Base-by-base conservation (phyloP, 2,329 filamentous ascomycete species). In the Claviceps arundinis region DNA sequence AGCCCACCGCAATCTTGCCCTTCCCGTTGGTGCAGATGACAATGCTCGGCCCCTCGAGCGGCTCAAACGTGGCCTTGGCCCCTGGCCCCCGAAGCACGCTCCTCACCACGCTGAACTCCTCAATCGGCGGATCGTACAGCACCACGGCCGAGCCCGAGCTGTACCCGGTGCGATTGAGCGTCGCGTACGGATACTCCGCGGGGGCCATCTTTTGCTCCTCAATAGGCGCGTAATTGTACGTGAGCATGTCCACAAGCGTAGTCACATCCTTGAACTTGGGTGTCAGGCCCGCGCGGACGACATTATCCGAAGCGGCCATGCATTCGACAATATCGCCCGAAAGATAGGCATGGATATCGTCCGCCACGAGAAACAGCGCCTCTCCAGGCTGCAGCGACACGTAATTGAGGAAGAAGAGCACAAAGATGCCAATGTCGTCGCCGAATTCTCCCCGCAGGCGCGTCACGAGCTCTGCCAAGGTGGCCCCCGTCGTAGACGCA, bases 261-360 rank as follows among this genome's bases (percentile, higher is more conserved):
- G 82, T 72, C 22, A 97, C 88, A 60, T 98, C 93, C 72, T 97
- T 96, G 78, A 95, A 98, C 67, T 98, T 98, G 52, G 93, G 93
- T 0, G 93, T 98, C 69, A 98, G 93, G 44, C 93, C 93, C 0
- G 93, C 93, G 52, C 93, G 89, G 50, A 98, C 90, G 38, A 98
- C 93, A 59, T 98, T 98, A 76, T 98, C 93, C n/a, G 88, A 95
- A 8, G 89, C 85, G 0, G 93, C 93, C 93, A 98, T 98, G 74
- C 93, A 98, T 70, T 98, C 93, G 65, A 98, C 89, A 60, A 98
- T 95, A 64, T 98, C 91, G 54, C 88, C 88, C 2, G 84, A 88
- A 44, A 94, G 71, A 68, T 98, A 98, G 48, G 93, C 93, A 67
- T 98, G 93, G 61, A 97, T 97, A 63, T 97, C 93, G 63, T 98